A percentile compares a stretch with the other conserved stretches of the same genome.
These are phyloP conservation scores for Lactuca saligna DNA, from an alignment of 129 eudicot genomes.

Conservation along the genomic window DNA sequence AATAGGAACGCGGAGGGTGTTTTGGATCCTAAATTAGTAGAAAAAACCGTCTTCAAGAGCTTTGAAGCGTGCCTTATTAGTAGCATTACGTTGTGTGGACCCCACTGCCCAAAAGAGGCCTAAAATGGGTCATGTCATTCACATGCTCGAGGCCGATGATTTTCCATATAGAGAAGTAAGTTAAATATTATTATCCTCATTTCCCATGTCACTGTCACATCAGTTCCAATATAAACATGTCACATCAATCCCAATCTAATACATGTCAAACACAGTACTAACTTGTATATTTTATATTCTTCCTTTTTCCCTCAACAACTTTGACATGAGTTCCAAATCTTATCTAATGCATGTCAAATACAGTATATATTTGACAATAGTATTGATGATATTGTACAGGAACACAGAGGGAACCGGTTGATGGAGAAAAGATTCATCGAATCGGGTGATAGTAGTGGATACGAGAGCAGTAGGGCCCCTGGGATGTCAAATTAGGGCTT, in stretches of 20 bases:
- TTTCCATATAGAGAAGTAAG: slow-evolving; percentile 88
- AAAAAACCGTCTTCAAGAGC: slow-evolving; percentile 91
- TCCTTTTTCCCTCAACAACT: no score
- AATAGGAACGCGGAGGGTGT: slow-evolving; percentile 75
- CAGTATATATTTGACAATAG: not conserved
- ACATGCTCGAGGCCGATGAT: slow-evolving; percentile 91
- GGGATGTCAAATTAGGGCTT: slow-evolving; percentile 19
- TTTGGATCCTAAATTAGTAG: slow-evolving; percentile 82
- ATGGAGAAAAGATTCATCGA: slow-evolving; percentile 52
- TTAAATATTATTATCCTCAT: not conserved
- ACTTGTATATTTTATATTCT: no score
- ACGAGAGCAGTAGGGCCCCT: slow-evolving; percentile 64
- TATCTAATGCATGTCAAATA: no score
- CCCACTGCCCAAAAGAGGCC: slow-evolving; percentile 95
- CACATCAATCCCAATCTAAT: no score
- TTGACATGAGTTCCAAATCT: no score
- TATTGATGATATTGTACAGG: slow-evolving; percentile 39
- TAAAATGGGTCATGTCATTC: slow-evolving; percentile 90
- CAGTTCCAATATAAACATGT: no score
- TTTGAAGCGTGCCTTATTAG: slow-evolving; percentile 72
- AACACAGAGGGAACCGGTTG: slow-evolving; percentile 51
- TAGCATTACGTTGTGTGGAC: slow-evolving; percentile 88
- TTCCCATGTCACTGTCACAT: no score
- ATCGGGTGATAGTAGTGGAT: slow-evolving; percentile 97
- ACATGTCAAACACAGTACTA: no score